Percentiles rank a stretch among this genome's conserved stretches.
Conservation (phyloP, 176 grass and related monocot species). For the Puccinellia tenuiflora region DNA sequence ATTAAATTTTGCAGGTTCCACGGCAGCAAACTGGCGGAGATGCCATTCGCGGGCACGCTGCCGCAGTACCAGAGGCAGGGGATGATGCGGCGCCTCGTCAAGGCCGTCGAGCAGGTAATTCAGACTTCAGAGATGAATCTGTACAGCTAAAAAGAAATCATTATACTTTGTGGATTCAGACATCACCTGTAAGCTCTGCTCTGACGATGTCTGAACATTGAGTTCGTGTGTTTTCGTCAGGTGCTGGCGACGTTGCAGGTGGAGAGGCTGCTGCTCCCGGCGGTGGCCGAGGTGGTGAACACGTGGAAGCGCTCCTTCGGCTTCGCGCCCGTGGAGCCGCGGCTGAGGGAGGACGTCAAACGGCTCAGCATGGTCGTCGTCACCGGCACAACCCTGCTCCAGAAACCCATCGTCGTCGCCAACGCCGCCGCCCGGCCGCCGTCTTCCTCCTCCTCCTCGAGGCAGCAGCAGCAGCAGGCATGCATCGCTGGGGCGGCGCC, state of each 20-base stretch:
- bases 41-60: constrained; percentile 74
- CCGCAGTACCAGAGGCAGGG: constrained; percentile 65
- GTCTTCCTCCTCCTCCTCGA: background rate
- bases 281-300: constrained; percentile 43
- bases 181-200: background rate
- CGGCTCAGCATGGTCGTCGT: constrained; percentile 51
- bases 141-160: background rate
- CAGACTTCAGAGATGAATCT: background rate
- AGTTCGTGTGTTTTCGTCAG: constrained; percentile 14
- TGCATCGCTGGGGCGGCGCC: background rate
- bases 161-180: background rate
- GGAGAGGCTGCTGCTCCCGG: constrained; percentile 58
- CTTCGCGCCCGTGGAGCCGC: constrained; percentile 32
- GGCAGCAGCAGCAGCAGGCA: background rate
- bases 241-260: constrained; percentile 49
- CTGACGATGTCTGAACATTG: background rate
- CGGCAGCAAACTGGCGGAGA: too few species aligned
- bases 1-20: too few species aligned
- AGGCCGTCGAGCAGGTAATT: constrained; percentile 63
- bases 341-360: constrained; percentile 39
- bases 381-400: constrained; percentile 53
- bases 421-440: background rate
- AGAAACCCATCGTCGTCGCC: constrained; percentile 29
- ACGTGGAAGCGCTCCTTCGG: constrained; percentile 69
- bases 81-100: constrained; percentile 58